These are phyloP conservation scores for Colletotrichum viniferum DNA, from an alignment of 2,329 filamentous ascomycete species.

Conservation along the genomic window DNA sequence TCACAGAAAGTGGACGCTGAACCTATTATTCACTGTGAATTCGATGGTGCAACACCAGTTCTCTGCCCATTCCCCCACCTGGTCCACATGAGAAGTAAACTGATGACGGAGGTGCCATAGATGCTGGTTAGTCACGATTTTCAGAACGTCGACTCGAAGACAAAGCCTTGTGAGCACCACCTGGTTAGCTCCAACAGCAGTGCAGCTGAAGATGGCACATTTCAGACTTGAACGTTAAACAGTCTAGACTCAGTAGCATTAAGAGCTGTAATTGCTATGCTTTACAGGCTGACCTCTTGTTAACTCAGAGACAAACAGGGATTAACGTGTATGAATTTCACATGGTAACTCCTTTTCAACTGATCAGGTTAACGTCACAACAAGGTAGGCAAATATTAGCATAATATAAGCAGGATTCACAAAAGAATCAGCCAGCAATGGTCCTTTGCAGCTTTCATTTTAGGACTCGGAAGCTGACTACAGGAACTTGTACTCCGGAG, in stretches of 20 bases:
- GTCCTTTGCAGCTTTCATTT: neutral
- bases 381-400: neutral
- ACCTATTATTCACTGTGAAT: neutral
- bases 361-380: neutral
- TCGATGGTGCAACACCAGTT: too few species aligned
- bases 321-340: neutral
- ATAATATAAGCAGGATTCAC: neutral
- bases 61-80: too few species aligned
- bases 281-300: neutral
- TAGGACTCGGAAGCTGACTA: neutral
- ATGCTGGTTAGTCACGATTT: too few species aligned
- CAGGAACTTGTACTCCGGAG: neutral
- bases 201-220: too few species aligned
- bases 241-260: neutral
- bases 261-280: fast-evolving
- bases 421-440: neutral
- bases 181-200: too few species aligned
- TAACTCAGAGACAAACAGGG: neutral
- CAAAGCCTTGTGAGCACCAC: too few species aligned
- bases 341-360: neutral
- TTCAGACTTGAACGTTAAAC: too few species aligned
- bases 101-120: too few species aligned
- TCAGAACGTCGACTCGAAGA: too few species aligned
- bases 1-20: neutral
- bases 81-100: too few species aligned